phyloP scores from a whole-genome alignment of 2,329 filamentous ascomycete genomes.

The Calonectria multiphialidica region DNA sequence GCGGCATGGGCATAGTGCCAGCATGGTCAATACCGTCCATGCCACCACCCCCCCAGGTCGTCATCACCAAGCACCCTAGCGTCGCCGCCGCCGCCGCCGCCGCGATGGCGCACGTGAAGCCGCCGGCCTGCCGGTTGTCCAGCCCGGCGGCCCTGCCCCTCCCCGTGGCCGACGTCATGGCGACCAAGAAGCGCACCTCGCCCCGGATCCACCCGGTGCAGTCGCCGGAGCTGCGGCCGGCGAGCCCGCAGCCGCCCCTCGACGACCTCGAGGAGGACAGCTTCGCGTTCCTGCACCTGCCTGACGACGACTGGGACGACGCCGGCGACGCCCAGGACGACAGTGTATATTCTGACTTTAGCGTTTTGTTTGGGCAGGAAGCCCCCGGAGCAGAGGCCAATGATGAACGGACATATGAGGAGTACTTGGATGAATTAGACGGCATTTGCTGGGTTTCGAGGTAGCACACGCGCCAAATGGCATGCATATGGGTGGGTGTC shows the following conservation, averaged over 20 bases:
- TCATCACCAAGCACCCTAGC: constrained; percentile 20
- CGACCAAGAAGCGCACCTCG: constrained; percentile 44
- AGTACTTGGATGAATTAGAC: constrained; percentile 68
- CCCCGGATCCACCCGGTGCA: constrained; percentile 47
- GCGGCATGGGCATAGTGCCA: constrained; percentile 8
- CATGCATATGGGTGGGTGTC: not conserved
- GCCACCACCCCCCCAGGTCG: constrained; percentile 24
- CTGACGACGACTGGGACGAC: constrained; percentile 51
- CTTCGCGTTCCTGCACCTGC: constrained; percentile 61
- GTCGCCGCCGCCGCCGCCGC: not conserved
- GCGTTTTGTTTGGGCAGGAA: constrained; percentile 60
- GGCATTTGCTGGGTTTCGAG: constrained; percentile 62
- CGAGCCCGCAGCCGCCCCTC: constrained; percentile 30
- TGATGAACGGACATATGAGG: constrained; percentile 62
- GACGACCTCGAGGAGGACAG: constrained; percentile 59
- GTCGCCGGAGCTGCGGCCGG: constrained; percentile 50
- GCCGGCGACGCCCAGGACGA: constrained; percentile 58
- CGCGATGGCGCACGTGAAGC: constrained; percentile 22
- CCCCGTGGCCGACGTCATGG: constrained; percentile 41
- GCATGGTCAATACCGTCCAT: constrained; percentile 18
- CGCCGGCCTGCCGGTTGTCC: constrained; percentile 42
- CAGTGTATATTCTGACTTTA: constrained; percentile 68
- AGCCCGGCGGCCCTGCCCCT: constrained; percentile 46
- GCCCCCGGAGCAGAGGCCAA: constrained; percentile 37
- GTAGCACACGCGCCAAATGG: constrained; percentile 24